Evolutionary conservation across 2,329 filamentous ascomycete species (phyloP).

Genomic region (Helicocarpus griseus): DNA sequence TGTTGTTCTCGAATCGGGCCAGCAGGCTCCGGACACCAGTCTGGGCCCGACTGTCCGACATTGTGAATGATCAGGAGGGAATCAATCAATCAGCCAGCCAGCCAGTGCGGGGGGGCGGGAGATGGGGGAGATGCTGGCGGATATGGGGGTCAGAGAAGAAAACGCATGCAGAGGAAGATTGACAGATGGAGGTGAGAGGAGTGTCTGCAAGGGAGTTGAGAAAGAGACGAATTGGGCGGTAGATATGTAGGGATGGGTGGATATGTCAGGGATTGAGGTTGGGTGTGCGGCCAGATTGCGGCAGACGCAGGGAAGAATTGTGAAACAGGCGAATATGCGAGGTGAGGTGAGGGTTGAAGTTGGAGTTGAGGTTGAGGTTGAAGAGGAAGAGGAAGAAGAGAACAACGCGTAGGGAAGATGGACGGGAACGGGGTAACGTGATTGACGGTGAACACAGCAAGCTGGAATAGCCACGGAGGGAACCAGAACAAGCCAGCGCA

Average conservation of each 20-base stretch:
- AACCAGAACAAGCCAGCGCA: not conserved
- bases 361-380: constrained; percentile 10
- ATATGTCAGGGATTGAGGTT: constrained; percentile 2
- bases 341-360: too few species aligned
- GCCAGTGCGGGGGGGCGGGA: not conserved
- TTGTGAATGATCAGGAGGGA: constrained; percentile 8
- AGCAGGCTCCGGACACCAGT: constrained; percentile 62
- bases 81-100: not conserved
- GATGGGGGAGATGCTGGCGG: not conserved
- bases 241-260: constrained; percentile 4
- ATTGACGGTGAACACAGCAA: not conserved
- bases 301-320: constrained; percentile 3
- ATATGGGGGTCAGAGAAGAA: not conserved
- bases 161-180: not conserved
- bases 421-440: constrained; percentile 6
- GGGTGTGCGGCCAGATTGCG: constrained; percentile 5
- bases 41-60: constrained; percentile 13
- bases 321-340: constrained; percentile 5
- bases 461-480: not conserved
- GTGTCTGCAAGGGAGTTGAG: not conserved
- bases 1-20: constrained; percentile 71
- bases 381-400: not conserved
- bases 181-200: not conserved
- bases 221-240: constrained; percentile 1
- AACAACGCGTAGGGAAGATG: not conserved